phyloP scores from a whole-genome alignment of 768 basidiomycete genomes.

The Lyophyllum semitale region DNA sequence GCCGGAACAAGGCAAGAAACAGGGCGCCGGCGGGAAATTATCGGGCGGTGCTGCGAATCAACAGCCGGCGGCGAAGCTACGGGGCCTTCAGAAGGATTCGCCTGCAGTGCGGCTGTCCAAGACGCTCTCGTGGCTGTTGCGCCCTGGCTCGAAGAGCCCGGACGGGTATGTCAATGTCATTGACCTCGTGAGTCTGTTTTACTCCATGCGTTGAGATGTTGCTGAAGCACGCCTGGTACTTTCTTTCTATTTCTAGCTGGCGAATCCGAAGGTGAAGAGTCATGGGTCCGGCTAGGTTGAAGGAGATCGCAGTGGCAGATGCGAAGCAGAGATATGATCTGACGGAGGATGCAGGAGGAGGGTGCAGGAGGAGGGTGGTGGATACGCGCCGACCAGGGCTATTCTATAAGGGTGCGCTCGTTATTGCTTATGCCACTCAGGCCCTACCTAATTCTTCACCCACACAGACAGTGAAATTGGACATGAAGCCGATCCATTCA shows the following conservation, averaged over 20 bases:
- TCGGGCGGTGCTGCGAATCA: constrained; percentile 10
- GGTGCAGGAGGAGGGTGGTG: constrained; percentile 80
- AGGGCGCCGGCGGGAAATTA: constrained; percentile 2
- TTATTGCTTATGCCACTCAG: neutral
- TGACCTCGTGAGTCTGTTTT: constrained; percentile 74
- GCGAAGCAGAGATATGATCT: constrained; percentile 68
- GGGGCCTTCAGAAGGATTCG: constrained; percentile 63
- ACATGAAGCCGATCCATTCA: constrained; percentile 58
- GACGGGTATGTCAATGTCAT: constrained; percentile 86
- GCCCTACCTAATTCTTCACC: neutral
- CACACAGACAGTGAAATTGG: constrained; percentile 69
- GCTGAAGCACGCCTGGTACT: too few relatives aligned
- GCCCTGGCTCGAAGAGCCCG: constrained; percentile 77
- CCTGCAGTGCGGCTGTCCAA: constrained; percentile 78
- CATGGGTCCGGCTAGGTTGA: constrained; percentile 54
- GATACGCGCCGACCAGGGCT: constrained; percentile 91
- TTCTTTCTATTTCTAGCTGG: constrained; percentile 47
- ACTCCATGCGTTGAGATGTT: neutral
- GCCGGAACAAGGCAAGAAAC: constrained; percentile 9
- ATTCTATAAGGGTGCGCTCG: constrained; percentile 69
- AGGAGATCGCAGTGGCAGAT: constrained; percentile 68
- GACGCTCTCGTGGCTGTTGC: constrained; percentile 87
- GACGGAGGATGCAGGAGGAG: constrained; percentile 50
- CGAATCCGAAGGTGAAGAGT: constrained; percentile 64
- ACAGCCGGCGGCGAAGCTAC: constrained; percentile 41